phyloP scores from a whole-genome alignment of 2,329 filamentous ascomycete genomes.

The Sporothrix curviconia region DNA sequence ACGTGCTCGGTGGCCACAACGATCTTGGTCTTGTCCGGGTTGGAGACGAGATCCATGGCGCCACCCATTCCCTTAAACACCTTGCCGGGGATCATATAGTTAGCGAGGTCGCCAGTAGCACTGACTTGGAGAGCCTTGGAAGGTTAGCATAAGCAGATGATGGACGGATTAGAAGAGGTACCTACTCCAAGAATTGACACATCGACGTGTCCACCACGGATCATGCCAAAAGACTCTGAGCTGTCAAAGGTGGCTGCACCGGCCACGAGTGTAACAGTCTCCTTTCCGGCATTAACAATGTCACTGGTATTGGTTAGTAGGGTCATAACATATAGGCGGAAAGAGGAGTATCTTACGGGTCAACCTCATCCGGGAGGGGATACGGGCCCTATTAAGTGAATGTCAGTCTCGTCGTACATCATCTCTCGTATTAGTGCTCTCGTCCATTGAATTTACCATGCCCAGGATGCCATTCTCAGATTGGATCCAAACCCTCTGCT shows the following conservation, averaged over 20 bases:
- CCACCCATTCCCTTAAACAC: slow-evolving; percentile 78
- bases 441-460: background rate
- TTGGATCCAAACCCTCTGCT: slow-evolving; percentile 49
- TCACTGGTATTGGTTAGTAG: background rate
- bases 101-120: slow-evolving; percentile 71
- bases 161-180: slow-evolving; percentile 28
- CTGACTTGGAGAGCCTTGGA: slow-evolving; percentile 59
- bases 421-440: background rate
- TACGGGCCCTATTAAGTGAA: background rate
- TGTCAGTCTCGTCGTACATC: background rate
- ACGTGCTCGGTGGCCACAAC: slow-evolving; percentile 65
- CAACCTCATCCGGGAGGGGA: slow-evolving; percentile 1
- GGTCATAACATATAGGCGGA: background rate
- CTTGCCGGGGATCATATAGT: slow-evolving; percentile 88
- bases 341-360: background rate
- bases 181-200: slow-evolving; percentile 68
- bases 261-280: slow-evolving; percentile 73
- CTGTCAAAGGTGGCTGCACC: slow-evolving; percentile 74
- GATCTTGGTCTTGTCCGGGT: slow-evolving; percentile 65
- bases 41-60: slow-evolving; percentile 67
- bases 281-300: slow-evolving; percentile 62
- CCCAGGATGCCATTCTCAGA: background rate
- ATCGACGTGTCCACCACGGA: slow-evolving; percentile 75
- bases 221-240: slow-evolving; percentile 81
- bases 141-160: background rate